Evolutionary conservation across 805 yeast species (phyloP), one percentile per base, ranked within the genome.

Genomic region (Starmerella kuoi): DNA sequence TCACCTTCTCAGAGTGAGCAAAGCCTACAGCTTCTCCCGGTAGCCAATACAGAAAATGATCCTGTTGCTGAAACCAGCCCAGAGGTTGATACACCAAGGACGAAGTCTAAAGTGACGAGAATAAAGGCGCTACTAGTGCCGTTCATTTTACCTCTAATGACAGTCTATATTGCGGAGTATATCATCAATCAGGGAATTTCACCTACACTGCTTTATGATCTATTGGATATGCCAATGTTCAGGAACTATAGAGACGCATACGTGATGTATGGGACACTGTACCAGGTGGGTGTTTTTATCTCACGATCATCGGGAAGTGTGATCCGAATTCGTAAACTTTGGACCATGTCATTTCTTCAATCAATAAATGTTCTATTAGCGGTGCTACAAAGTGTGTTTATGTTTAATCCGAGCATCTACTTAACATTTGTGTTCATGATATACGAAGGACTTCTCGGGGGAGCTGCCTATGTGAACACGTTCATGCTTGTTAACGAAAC

Each of bases 231-330:
- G 58, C 94, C 94, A 3, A 46, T 46, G 50, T 82, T 86, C 54
- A 55, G 62, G 2, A 63, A 72, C 17, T 84, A 72, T 58, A 69
- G 96, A 48, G 97, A 88, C 54, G 79, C 83, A 3, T 88, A 88
- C 58, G 97, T 88, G 12, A 76, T 85, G 0, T 88, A 88, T 56
- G 93, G 95, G 6, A 79, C 94, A 3, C 60, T 87, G 3, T 88
- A 88, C 54, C 97, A 88, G 59, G 57, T 85, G 3, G 98, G 98
- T 7, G 98, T 88, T 0, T 86, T 88, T 55, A 71, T 88, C 1
- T 85, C 96, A 3, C 67, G 97, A 44, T 83, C 96, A 0, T 83
- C 95, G 1, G 77, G 83, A 0, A 66, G 76, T 2, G 65, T 78
- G 43, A 52, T 82, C 21, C 65, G 93, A 36, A 59, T 87, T 30